phyloP scores from a whole-genome alignment of 2,329 filamentous ascomycete species.

The Monilinia laxa region DNA sequence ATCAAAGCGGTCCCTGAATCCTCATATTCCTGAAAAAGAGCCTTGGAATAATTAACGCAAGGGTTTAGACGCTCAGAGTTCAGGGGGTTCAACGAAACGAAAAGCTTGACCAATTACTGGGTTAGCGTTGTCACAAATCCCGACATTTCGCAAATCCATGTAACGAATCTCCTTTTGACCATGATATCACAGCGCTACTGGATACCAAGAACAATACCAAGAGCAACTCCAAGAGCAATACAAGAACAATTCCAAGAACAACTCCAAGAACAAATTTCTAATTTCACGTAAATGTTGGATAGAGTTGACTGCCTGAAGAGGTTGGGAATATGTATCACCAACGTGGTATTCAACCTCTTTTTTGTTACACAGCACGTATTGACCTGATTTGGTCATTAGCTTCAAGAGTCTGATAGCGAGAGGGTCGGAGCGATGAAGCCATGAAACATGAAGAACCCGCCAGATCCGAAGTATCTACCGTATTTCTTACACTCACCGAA shows the following conservation, averaged over 20 bases:
- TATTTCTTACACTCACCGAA: neutral
- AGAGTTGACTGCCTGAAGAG: neutral
- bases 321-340: neutral
- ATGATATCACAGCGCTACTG: neutral
- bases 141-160: neutral
- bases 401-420: neutral
- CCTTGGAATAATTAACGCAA: conserved; percentile 12
- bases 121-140: neutral
- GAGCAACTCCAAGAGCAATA: too few relatives aligned
- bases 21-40: conserved; percentile 4
- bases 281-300: neutral
- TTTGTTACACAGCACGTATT: neutral
- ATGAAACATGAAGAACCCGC: conserved; percentile 1
- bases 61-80: conserved; percentile 19
- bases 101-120: conserved; percentile 1
- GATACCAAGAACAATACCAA: neutral
- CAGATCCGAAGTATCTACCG: neutral
- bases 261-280: neutral
- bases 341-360: neutral
- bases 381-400: neutral
- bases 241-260: too few relatives aligned
- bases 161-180: conserved; percentile 7
- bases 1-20: conserved; percentile 8
- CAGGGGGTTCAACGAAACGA: conserved; percentile 19
- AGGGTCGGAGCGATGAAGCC: neutral